These are phyloP conservation scores for Lobosporangium transversale DNA, from an alignment of 192 early-diverging fungal genomes.

Conservation along the genomic window DNA sequence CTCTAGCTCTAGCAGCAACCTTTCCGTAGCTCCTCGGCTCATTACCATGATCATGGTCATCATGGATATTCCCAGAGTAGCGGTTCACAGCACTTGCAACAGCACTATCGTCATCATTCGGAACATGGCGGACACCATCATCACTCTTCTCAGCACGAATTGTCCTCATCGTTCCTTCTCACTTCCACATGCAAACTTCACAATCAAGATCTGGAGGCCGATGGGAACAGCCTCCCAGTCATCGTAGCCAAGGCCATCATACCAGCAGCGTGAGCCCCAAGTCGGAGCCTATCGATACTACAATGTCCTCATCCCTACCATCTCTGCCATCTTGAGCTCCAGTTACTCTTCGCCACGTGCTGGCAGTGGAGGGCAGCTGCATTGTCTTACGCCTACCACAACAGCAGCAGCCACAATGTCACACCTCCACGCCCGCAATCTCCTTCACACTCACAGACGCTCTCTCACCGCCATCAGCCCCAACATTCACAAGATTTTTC, in stretches of 20 bases:
- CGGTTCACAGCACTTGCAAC: background rate
- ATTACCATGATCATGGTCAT: background rate
- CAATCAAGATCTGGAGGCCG: conserved; percentile 22
- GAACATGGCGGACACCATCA: conserved; percentile 15
- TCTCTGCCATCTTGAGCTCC: conserved; percentile 24
- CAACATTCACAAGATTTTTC: conserved; percentile 43
- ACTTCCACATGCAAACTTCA: conserved; percentile 28
- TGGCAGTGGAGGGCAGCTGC: conserved; percentile 5
- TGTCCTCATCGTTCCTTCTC: conserved; percentile 52
- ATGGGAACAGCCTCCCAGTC: conserved; percentile 30
- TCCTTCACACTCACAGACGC: conserved; percentile 10
- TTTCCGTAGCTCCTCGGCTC: background rate
- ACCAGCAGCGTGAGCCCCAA: conserved; percentile 39
- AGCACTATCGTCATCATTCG: conserved; percentile 14
- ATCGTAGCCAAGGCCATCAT: background rate
- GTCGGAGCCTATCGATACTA: conserved; percentile 36
- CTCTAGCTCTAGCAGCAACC: background rate
- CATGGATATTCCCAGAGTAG: conserved; percentile 9
- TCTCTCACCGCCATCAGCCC: conserved; percentile 34
- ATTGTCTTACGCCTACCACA: conserved; percentile 20
- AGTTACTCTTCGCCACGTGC: conserved; percentile 17
- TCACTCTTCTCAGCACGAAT: conserved; percentile 28
- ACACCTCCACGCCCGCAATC: too few relatives aligned
- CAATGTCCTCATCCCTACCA: conserved; percentile 45
- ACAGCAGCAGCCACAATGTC: conserved; percentile 7